Evolutionary conservation across 768 basidiomycete genomes (phyloP).

Genomic region (Lentinula boryana): DNA sequence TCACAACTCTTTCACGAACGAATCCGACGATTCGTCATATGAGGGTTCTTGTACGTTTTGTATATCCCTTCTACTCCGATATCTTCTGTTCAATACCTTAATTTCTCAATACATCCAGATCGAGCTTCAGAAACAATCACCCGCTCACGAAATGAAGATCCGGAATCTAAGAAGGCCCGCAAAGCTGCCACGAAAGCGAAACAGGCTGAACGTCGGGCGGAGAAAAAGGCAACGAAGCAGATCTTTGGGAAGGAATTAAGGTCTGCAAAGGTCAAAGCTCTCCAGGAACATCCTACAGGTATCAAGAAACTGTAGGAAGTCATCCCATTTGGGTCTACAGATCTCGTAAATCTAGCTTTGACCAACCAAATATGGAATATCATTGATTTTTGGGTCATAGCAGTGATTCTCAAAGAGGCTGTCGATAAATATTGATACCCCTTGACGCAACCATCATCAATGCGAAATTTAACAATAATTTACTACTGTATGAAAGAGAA

Average conservation of each 20-base stretch:
- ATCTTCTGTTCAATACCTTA: background rate
- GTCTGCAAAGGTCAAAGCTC: slow-evolving; percentile 37
- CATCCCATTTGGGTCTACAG: background rate
- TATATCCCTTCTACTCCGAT: background rate
- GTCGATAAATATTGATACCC: no score
- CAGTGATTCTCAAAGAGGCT: no score
- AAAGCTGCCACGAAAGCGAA: slow-evolving; percentile 67
- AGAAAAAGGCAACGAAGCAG: slow-evolving; percentile 65
- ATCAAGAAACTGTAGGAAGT: slow-evolving; percentile 36
- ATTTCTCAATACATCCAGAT: background rate
- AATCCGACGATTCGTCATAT: slow-evolving; percentile 21
- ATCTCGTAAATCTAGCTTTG: background rate
- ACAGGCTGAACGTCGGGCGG: slow-evolving; percentile 54
- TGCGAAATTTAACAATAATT: no score
- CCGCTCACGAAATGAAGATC: slow-evolving; percentile 70
- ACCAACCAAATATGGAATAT: background rate
- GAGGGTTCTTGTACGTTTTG: slow-evolving; percentile 21
- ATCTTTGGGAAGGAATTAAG: slow-evolving; percentile 59
- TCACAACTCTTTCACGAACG: slow-evolving; percentile 13
- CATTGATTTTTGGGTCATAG: background rate
- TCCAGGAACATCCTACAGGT: slow-evolving; percentile 38
- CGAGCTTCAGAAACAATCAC: slow-evolving; percentile 44
- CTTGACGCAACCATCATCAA: no score
- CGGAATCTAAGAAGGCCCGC: slow-evolving; percentile 66
- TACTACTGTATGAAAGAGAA: no score